These are phyloP conservation scores for Malus sylvestris DNA, from an alignment of 306 rosid genomes.

Conservation along the genomic window DNA sequence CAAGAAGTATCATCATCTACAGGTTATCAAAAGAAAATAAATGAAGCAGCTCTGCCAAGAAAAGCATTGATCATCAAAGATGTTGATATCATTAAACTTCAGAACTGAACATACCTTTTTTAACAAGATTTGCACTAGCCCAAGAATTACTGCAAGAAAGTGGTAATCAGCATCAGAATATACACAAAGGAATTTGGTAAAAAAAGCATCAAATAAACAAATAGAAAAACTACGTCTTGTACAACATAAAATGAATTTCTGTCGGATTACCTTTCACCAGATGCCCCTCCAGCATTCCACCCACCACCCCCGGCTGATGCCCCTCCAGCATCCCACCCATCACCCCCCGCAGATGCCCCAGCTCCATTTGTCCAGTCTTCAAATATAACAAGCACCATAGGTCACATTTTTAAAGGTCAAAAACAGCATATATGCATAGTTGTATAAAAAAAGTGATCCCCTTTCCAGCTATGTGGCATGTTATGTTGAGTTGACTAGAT, in stretches of 20 bases:
- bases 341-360: conserved; percentile 55
- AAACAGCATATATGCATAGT: neutral
- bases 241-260: neutral
- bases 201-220: neutral
- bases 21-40: conserved; percentile 13
- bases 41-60: conserved; percentile 3
- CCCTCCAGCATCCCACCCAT: conserved; percentile 56
- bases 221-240: neutral
- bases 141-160: conserved; percentile 50
- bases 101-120: conserved; percentile 25
- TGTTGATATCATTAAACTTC: neutral
- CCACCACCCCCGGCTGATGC: neutral
- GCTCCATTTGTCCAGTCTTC: conserved; percentile 70
- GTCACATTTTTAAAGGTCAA: neutral
- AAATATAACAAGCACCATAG: conserved; percentile 10
- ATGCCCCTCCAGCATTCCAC: neutral
- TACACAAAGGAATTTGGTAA: neutral
- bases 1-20: conserved; percentile 45
- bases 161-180: neutral
- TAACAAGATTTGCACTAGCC: conserved; percentile 31
- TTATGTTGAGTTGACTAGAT: neutral
- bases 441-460: too few relatives aligned
- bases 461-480: neutral
- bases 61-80: neutral
- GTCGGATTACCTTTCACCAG: conserved; percentile 47